Conservation (phyloP, 2,329 filamentous ascomycete species). For the Calonectria hawksworthii region DNA sequence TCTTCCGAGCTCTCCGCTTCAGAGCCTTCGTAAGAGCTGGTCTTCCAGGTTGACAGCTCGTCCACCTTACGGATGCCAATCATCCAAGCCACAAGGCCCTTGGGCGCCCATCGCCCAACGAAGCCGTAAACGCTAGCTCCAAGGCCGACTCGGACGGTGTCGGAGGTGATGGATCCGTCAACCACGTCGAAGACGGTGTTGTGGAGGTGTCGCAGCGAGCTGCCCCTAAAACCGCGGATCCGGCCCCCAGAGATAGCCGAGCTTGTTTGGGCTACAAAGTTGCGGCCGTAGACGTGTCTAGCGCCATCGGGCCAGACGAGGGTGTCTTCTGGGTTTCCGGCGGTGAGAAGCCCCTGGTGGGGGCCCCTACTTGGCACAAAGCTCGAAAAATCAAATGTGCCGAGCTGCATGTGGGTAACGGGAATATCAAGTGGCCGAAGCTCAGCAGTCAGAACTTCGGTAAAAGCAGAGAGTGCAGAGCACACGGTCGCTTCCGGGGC, state of each 20-base stretch:
- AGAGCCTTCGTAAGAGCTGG: slow-evolving; percentile 55
- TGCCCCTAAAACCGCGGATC: slow-evolving; percentile 74
- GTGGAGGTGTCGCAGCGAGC: slow-evolving; percentile 83
- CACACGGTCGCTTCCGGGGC: slow-evolving; percentile 89
- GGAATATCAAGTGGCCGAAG: slow-evolving; percentile 81
- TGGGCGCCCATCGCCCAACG: slow-evolving; percentile 85
- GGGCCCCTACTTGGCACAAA: slow-evolving; percentile 65
- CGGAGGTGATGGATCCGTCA: slow-evolving; percentile 71
- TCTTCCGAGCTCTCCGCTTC: slow-evolving; percentile 55
- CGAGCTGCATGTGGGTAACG: slow-evolving; percentile 90
- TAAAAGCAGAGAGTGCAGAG: slow-evolving; percentile 88
- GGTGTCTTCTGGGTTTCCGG: slow-evolving; percentile 60
- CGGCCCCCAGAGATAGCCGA: slow-evolving; percentile 70
- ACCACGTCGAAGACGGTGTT: slow-evolving; percentile 93
- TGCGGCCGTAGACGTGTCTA: slow-evolving; percentile 72
- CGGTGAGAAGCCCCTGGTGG: slow-evolving; percentile 56
- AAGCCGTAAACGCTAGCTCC: slow-evolving; percentile 89
- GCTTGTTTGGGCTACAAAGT: slow-evolving; percentile 69
- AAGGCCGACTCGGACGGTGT: slow-evolving; percentile 83
- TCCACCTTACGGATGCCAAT: slow-evolving; percentile 81
- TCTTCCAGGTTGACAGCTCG: slow-evolving; percentile 68
- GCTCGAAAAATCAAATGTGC: slow-evolving; percentile 87
- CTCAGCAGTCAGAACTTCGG: slow-evolving; percentile 84
- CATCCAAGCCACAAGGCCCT: slow-evolving; percentile 90
- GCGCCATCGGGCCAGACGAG: slow-evolving; percentile 75